These are phyloP conservation scores for Venturiaceae sp. DNA, from an alignment of 2,329 filamentous ascomycete genomes.

Conservation along the genomic window DNA sequence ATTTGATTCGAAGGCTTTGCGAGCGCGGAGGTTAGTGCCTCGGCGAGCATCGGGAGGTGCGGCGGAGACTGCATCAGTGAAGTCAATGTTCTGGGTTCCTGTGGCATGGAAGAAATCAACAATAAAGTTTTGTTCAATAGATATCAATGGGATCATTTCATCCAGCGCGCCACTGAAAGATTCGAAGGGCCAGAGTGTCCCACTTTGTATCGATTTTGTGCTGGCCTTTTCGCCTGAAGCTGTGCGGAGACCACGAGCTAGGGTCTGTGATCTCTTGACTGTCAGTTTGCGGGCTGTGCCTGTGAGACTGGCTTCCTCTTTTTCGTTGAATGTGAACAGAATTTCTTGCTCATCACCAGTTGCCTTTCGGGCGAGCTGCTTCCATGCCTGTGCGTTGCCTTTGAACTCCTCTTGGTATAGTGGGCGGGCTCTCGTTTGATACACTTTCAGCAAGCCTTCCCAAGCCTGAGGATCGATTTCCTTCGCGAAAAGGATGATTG, in stretches of 20 bases:
- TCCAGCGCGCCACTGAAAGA: constrained; percentile 72
- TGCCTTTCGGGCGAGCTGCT: constrained; percentile 64
- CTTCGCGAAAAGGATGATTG: constrained; percentile 77
- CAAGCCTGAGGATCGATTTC: constrained; percentile 77
- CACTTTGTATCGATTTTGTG: constrained; percentile 51
- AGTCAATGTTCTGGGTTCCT: constrained; percentile 73
- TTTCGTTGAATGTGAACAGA: constrained; percentile 81
- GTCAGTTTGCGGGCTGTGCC: constrained; percentile 75
- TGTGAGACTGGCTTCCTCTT: constrained; percentile 49
- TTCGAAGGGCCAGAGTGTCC: constrained; percentile 65
- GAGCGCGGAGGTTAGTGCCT: constrained; percentile 62
- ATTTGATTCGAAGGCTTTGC: constrained; percentile 79
- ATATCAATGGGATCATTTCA: constrained; percentile 71
- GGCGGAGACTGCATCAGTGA: constrained; percentile 66
- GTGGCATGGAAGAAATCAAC: constrained; percentile 95
- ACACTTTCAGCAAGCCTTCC: constrained; percentile 68
- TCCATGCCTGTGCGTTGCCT: constrained; percentile 69
- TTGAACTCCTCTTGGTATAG: constrained; percentile 78
- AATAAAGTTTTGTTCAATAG: constrained; percentile 93
- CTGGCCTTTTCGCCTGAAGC: constrained; percentile 51
- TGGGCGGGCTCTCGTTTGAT: constrained; percentile 65
- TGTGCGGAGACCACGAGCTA: constrained; percentile 63
- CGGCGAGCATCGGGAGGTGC: constrained; percentile 57
- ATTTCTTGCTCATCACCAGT: constrained; percentile 71
- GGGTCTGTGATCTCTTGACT: constrained; percentile 84